Evolutionary conservation across 1,139 yeast genomes (phyloP).

Genomic region (Candida sanyaensis): DNA sequence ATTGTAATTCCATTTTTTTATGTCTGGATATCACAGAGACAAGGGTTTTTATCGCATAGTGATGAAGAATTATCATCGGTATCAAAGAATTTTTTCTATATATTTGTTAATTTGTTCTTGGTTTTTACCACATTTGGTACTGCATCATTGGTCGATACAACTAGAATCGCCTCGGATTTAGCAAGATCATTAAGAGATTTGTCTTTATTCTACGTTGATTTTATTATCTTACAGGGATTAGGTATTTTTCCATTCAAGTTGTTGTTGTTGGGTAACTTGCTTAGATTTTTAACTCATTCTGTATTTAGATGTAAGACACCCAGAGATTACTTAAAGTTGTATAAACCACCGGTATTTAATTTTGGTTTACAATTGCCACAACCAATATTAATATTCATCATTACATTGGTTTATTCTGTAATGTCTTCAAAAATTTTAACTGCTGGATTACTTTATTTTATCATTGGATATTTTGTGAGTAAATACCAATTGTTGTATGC

Average conservation of each 20-base stretch:
- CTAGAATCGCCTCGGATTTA: slow-evolving; percentile 75
- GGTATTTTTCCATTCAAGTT: slow-evolving; percentile 83
- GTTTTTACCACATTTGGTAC: slow-evolving; percentile 85
- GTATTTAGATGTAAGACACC: slow-evolving; percentile 57
- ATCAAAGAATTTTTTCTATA: slow-evolving; percentile 79
- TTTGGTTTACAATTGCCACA: slow-evolving; percentile 68
- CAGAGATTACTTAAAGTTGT: slow-evolving; percentile 45
- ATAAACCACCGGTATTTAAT: slow-evolving; percentile 65
- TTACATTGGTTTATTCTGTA: slow-evolving; percentile 62
- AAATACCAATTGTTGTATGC: slow-evolving; percentile 67
- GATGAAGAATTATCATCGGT: slow-evolving; percentile 80
- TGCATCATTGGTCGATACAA: slow-evolving; percentile 65
- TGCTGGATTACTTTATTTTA: slow-evolving; percentile 64
- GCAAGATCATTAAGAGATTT: slow-evolving; percentile 71
- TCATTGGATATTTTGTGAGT: slow-evolving; percentile 63
- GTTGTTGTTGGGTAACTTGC: slow-evolving; percentile 64
- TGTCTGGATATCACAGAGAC: slow-evolving; percentile 64
- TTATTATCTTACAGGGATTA: slow-evolving; percentile 78
- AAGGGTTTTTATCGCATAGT: slow-evolving; percentile 78
- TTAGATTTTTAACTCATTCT: slow-evolving; percentile 57
- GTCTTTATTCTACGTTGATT: slow-evolving; percentile 78
- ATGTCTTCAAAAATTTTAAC: slow-evolving; percentile 65
- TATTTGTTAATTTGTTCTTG: slow-evolving; percentile 80
- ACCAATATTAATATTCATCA: slow-evolving; percentile 61
- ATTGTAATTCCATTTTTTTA: slow-evolving; percentile 74